Base-by-base conservation (phyloP, 352 stramenopile genomes). In the Thraustochytrium sp. region DNA sequence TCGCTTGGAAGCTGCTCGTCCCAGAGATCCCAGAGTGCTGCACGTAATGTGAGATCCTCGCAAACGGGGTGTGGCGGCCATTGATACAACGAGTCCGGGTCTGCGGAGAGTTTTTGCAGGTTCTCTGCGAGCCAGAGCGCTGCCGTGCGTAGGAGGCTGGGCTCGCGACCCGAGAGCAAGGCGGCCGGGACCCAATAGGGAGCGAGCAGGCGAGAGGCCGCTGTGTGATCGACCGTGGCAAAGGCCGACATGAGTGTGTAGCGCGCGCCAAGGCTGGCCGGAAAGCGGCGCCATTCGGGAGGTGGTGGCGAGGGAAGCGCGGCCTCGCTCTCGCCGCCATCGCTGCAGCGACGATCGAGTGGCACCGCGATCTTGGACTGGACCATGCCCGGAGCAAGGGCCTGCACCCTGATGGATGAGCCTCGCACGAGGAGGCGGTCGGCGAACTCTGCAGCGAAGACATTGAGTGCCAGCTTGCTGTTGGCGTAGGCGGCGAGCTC, bases 381-480 rank as follows among this genome's bases (percentile, higher is more conserved):
- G 18, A 65, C 55, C 55, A 65, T 65, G 26, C 55, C 55, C 21
- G 55, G 55, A 18, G 55, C 55, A 29, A 65, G 34, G 21, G 29
- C 55, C 13, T 29, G 55, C 26, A 65, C 34, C 18, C 34, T 13
- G 26, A 65, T 40, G 13, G 16, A 21, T 21, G 55, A 65, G 26
- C 29, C 55, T 18, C 34, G 26, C 2, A 29, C 13, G 21, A 16
- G 26, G 21, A 65, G 34, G 16, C 55, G 55, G 21, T 34, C 55
- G 34, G 55, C 55, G 18, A 65, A n/a, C 55, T 65, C 55, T 18
- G 2, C 34, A 1, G 55, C 55, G 26, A 5, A 65, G 18, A 65
- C 55, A 65, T 65, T 65, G 55, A 65, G 55, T 40, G 55, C 55
- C 18, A 65, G 55, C 34, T 65, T 65, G 55, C 55, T 65, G 29